Percentiles rank a stretch among this genome's conserved stretches.
Evolutionary conservation across 768 basidiomycete species (phyloP).

Genomic region (Mycena rosella): DNA sequence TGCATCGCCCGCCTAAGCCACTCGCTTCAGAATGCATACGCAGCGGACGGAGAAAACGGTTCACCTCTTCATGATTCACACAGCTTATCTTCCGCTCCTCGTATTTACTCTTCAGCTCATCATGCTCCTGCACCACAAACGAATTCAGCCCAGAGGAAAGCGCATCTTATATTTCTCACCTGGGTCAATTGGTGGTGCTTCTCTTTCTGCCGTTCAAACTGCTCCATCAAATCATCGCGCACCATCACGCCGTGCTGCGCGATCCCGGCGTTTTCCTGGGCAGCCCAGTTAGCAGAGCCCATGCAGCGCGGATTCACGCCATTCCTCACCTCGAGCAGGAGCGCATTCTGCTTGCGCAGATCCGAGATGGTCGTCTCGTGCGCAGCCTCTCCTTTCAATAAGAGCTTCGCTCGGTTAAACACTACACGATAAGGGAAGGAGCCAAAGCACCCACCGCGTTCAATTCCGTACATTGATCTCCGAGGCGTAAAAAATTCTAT

Average conservation of each 20-base stretch:
- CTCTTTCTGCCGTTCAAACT: neutral
- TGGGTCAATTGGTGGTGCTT: neutral
- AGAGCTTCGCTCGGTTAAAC: too few species aligned
- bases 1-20: too few species aligned
- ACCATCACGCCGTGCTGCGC: neutral
- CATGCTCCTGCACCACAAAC: neutral
- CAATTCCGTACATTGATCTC: too few species aligned
- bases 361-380: too few species aligned
- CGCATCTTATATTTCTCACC: too few species aligned
- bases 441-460: too few species aligned
- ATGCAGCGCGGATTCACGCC: neutral
- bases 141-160: too few species aligned
- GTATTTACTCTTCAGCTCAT: neutral
- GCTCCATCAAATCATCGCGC: conserved; percentile 4
- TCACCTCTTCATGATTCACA: neutral
- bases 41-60: too few species aligned
- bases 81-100: neutral
- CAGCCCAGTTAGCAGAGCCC: neutral
- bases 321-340: neutral
- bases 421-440: too few species aligned
- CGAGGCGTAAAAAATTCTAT: too few species aligned
- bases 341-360: neutral
- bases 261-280: neutral
- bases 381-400: neutral
- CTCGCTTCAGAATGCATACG: too few species aligned